Conservation (phyloP, 257 asterid species). For the Penstemon eatonii region DNA sequence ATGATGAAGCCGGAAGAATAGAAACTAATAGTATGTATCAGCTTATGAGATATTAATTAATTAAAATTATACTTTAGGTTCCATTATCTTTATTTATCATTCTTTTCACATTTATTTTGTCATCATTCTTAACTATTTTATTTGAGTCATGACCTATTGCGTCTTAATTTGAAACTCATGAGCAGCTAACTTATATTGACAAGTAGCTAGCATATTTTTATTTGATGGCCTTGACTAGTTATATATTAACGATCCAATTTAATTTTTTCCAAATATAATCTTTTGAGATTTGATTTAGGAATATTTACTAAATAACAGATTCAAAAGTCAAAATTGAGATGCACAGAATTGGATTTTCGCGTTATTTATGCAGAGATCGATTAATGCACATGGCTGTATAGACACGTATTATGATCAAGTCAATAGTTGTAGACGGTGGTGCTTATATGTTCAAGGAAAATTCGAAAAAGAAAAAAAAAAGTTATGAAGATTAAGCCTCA, state of each 20-base stretch:
- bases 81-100: not conserved
- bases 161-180: slow-evolving; percentile 26
- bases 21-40: not conserved
- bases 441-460: not conserved
- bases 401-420: not conserved
- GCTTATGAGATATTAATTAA: not conserved
- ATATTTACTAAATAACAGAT: not conserved
- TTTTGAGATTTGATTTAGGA: too few relatives aligned
- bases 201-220: too few relatives aligned
- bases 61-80: not conserved
- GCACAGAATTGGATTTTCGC: slow-evolving; percentile 7
- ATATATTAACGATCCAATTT: too few relatives aligned
- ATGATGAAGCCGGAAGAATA: slow-evolving; percentile 17
- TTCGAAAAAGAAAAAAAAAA: not conserved
- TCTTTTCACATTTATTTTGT: slow-evolving; percentile 5
- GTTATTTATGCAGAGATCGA: slow-evolving; percentile 2
- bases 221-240: slow-evolving; percentile 8
- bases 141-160: not conserved
- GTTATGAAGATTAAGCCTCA: too few relatives aligned
- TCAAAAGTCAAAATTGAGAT: slow-evolving; percentile 14
- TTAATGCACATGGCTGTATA: slow-evolving; percentile 25
- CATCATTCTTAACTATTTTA: not conserved
- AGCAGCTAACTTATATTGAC: not conserved
- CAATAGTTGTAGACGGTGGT: not conserved
- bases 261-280: too few relatives aligned